A percentile compares a stretch with the other conserved stretches of the same genome.
These are phyloP conservation scores for Coemansia guatemalensis DNA, from an alignment of 192 early-diverging fungal genomes.

Conservation along the genomic window DNA sequence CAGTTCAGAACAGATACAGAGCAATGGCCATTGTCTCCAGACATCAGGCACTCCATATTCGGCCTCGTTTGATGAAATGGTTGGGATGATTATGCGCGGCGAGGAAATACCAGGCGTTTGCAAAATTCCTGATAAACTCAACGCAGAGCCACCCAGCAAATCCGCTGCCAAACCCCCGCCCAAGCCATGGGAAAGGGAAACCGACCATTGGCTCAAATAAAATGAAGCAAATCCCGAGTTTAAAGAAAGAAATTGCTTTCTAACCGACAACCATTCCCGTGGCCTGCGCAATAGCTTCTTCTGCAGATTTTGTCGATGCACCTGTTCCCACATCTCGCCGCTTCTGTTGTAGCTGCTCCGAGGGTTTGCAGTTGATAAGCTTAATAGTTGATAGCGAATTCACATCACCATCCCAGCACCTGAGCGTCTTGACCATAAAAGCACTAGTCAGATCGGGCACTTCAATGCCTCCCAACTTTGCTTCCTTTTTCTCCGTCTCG, in stretches of 20 bases:
- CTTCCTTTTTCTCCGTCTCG: conserved; percentile 31
- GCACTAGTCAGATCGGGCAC: conserved; percentile 45
- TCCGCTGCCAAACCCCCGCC: conserved; percentile 28
- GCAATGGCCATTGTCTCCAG: neutral
- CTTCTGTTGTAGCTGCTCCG: neutral
- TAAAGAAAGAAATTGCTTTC: neutral
- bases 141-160: conserved; percentile 24
- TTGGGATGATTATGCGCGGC: conserved; percentile 33
- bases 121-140: conserved; percentile 42
- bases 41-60: conserved; percentile 20
- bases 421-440: conserved; percentile 30
- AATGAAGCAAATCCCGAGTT: neutral
- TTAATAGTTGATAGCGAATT: conserved; percentile 49
- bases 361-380: conserved; percentile 35
- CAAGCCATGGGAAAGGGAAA: conserved; percentile 42
- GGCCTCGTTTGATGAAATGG: conserved; percentile 35
- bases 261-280: conserved; percentile 35
- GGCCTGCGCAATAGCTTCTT: conserved; percentile 20
- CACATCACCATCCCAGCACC: conserved; percentile 51
- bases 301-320: conserved; percentile 1
- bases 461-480: conserved; percentile 32
- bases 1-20: neutral
- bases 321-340: neutral
- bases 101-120: conserved; percentile 37
- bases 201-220: neutral